Percentiles rank a stretch among this genome's conserved stretches.
These are phyloP conservation scores for Collybia nuda DNA, from an alignment of 768 basidiomycete species.

Conservation along the genomic window DNA sequence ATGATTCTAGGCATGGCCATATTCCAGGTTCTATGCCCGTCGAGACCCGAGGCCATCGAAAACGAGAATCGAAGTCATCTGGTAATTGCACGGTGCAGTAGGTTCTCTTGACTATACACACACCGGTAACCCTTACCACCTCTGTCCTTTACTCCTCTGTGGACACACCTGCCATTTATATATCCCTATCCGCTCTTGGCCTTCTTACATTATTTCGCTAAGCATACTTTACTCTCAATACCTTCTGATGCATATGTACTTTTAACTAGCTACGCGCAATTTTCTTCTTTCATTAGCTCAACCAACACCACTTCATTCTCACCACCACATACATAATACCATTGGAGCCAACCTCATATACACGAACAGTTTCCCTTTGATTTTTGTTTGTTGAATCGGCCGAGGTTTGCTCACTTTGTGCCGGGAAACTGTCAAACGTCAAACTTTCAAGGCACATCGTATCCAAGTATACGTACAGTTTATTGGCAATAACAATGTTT, in stretches of 20 bases:
- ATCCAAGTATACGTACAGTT: too few species aligned
- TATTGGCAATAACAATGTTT: too few species aligned
- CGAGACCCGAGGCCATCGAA: slow-evolving; percentile 28
- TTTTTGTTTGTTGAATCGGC: too few species aligned
- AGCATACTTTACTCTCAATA: slow-evolving; percentile 8
- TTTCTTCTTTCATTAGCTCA: background rate
- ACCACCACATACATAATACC: background rate
- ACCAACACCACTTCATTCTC: background rate
- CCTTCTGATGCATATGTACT: slow-evolving; percentile 20
- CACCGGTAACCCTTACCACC: background rate
- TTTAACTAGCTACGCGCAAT: slow-evolving; percentile 2
- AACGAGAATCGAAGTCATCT: slow-evolving; percentile 32
- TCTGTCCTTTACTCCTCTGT: slow-evolving; percentile 4
- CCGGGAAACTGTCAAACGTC: too few species aligned
- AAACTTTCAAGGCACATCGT: too few species aligned
- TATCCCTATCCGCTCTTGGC: background rate
- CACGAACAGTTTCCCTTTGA: too few species aligned
- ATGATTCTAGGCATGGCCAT: slow-evolving; percentile 13
- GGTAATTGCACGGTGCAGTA: slow-evolving; percentile 44
- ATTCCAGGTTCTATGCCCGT: slow-evolving; percentile 33
- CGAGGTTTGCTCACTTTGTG: too few species aligned
- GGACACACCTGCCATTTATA: slow-evolving; percentile 3
- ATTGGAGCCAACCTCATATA: background rate
- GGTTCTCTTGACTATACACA: slow-evolving; percentile 1
- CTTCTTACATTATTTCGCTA: slow-evolving; percentile 11